These are phyloP conservation scores for Ustilaginoidea virens DNA, from an alignment of 2,329 filamentous ascomycete species.

Conservation along the genomic window DNA sequence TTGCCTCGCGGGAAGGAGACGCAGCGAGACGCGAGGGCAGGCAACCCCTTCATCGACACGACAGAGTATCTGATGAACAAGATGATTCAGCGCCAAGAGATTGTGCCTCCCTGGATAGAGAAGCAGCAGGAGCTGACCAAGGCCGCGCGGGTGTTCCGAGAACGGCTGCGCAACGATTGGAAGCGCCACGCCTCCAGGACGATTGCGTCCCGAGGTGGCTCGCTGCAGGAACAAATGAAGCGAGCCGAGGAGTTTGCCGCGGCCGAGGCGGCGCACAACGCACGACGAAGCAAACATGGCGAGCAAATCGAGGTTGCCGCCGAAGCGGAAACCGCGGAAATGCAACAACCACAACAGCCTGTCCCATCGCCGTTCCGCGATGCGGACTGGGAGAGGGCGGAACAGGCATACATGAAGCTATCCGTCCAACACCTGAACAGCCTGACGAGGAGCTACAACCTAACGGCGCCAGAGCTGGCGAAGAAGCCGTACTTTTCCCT, in stretches of 20 bases:
- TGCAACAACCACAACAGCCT: background rate
- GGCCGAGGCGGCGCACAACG: conserved; percentile 55
- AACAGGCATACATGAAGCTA: conserved; percentile 60
- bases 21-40: conserved; percentile 67
- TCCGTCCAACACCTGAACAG: conserved; percentile 65
- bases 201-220: conserved; percentile 65
- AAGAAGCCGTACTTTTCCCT: conserved; percentile 87
- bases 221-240: conserved; percentile 55
- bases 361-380: conserved; percentile 58
- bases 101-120: conserved; percentile 96
- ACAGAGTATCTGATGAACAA: conserved; percentile 98
- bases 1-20: conserved; percentile 66
- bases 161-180: conserved; percentile 69
- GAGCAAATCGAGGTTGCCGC: background rate
- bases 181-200: conserved; percentile 62
- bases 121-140: conserved; percentile 83
- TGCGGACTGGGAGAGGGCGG: conserved; percentile 54
- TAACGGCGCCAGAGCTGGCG: conserved; percentile 82
- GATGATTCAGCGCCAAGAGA: conserved; percentile 91
- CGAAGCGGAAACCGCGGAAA: too few relatives aligned
- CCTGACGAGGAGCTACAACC: conserved; percentile 76
- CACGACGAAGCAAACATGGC: conserved; percentile 18
- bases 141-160: conserved; percentile 54
- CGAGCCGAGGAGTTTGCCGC: conserved; percentile 59
- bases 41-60: conserved; percentile 84